Base-by-base conservation (phyloP, 495 filamentous ascomycete species). In the Astrocystis sublimbata region DNA sequence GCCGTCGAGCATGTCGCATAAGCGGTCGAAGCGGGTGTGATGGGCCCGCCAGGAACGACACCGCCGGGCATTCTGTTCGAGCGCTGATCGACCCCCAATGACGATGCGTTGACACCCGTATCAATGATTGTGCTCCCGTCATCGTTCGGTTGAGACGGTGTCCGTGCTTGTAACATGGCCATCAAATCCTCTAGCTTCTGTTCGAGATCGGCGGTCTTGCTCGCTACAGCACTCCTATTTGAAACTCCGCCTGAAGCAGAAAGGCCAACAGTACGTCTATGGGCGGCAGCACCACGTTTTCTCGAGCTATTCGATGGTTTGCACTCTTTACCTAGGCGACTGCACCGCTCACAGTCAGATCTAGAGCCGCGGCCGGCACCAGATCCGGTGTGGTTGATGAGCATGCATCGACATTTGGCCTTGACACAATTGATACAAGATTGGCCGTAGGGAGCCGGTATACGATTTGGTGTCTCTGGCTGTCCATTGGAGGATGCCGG, bases 341-440 rank as follows among this genome's bases (percentile, higher is more conserved):
- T 73, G 62, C 85, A 87, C 68, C 85, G 81, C 58, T 86, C 81
- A 60, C 83, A 86, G 40, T 64, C 67, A 24, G 67, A 56, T 5
- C 75, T 76, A 4, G 61, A 33, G 13, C 73, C 68, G 38, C 76
- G 42, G n/a, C 41, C 41, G 1, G 60, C 2, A n/a, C 26, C 21
- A 6, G 51, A 31, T 6, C 21, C 15, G 23, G 30, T 1, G 3
- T 4, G 21, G 36, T 23, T 41, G 42, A 56, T 8, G 51, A 55
- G 67, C 38, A 85, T 78, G 62, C 84, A 86, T 63, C 81, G 81
- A 65, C 82, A 84, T 65, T 86, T 87, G 26, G 83, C 78, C 12
- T 76, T 77, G 19, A 78, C 78, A 64, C 84, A 87, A 57, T 82
- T 83, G 50, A 75, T 71, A 63, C 84, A 87, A 9, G 84, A 82